Base-by-base conservation (phyloP, 129 eudicot genomes). In the Artemisia tridentata region DNA sequence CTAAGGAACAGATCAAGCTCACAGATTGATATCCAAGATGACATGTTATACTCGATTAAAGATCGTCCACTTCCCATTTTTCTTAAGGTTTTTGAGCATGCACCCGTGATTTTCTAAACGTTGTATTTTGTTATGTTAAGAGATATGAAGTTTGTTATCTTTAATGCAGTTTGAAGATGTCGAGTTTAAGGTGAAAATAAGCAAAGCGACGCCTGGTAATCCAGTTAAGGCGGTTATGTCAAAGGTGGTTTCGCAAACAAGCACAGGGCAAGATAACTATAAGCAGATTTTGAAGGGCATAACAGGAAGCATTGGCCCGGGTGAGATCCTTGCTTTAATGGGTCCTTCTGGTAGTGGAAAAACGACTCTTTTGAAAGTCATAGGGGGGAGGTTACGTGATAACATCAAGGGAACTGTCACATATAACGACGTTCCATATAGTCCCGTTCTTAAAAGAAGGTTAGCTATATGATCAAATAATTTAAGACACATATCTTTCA, bases 311-410 rank as follows among this genome's bases (percentile, higher is more conserved):
- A 69, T 90, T 43, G 88, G 91, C 71, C 99, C 99, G 6, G 97
- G 97, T 63, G 93, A 95, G 79, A 83, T 87, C 17, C 85, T 95
- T 52, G 99, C 99, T 58, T 78, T 95, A 58, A 95, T 95, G 99
- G 99, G 99, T 69, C 99, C 99, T 80, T 95, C 99, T 7, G 99
- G 99, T 8, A 95, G 99, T 67, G 99, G 99, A 0, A 95, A 95
- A 82, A 95, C 99, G 18, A 95, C 99, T 3, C 77, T 95, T 68
- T 74, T 95, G 62, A 95, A 81, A 81, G 82, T 95, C 19, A 77
- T 95, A 10, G 97, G 97, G 0, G 99, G 97, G 4, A 81, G 99
- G 53, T 60, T 95, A 71, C 86, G 80, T 3, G 89, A 82, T 15
- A 87, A 88, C 78, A 76, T 93, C 17, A 87, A 74, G 74, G 98